Evolutionary conservation across 2,329 filamentous ascomycete species (phyloP), one percentile per base, ranked within the genome.

Genomic region (Fusarium sororula): DNA sequence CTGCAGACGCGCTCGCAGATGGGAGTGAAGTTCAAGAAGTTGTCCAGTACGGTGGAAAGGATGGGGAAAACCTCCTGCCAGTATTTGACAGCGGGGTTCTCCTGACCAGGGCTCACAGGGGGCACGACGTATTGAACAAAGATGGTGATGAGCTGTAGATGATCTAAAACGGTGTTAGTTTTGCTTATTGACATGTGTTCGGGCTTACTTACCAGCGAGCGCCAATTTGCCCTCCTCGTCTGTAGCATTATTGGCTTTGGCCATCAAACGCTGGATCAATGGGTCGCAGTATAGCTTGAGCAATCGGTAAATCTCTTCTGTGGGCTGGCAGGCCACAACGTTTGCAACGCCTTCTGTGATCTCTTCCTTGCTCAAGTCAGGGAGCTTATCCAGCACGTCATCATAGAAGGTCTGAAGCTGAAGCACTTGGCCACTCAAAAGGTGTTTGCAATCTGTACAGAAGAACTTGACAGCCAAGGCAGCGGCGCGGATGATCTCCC

Each of bases 401-500:
- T 97, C 91, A 82, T 98, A 99, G 82, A 99, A 99, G 7, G 91
- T 89, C 82, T 99, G 96, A 22, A 99, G 87, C 78, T 98, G 94
- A 14, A 91, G 83, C 41, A 97, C 94, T 81, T 97, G 95, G 10
- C 89, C 91, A 74, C 94, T 93, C 30, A 99, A 88, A 41, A 98
- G 87, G 79, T 94, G 91, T 75, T 93, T 94, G 86, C 96, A 99
- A 83, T 99, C 96, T 20, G 93, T 95, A 80, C 97, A 98, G 83
- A 99, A 95, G 85, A 96, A 99, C 79, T 97, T 97, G 85, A 99
- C 95, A 6, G 96, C 93, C 82, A 98, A 90, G 11, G 96, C 96
- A 24, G 96, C 94, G 26, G 96, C 96, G 72, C 95, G 91, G 44
- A 98, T 90, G 63, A 99, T 95, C 80, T 99, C 97, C 78, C 92